phyloP scores from a whole-genome alignment of 164 flowering plant species.

The Nelumbo lutea region DNA sequence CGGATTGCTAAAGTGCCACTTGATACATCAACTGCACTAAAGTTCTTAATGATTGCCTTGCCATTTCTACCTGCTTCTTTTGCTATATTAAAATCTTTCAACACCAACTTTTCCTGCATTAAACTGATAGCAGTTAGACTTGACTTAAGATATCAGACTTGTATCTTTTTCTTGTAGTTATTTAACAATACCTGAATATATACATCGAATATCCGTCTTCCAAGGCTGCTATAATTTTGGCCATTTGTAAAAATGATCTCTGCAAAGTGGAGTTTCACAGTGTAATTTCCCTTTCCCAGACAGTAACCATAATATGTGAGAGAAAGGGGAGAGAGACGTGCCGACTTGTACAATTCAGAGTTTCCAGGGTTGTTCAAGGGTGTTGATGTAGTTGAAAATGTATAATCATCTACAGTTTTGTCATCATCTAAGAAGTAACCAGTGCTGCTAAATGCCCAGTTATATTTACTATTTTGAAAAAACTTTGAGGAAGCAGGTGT shows the following conservation, averaged over 20 bases:
- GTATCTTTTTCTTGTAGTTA: background rate
- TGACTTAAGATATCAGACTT: too few species aligned
- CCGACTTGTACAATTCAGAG: slow-evolving; percentile 3
- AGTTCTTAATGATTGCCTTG: slow-evolving; percentile 24
- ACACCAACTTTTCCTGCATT: slow-evolving; percentile 34
- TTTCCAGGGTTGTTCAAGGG: background rate
- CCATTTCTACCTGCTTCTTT: slow-evolving; percentile 35
- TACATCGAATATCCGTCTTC: background rate
- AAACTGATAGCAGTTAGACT: slow-evolving; percentile 2
- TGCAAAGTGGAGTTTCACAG: slow-evolving; percentile 1
- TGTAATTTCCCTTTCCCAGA: slow-evolving; percentile 10
- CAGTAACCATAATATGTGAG: background rate
- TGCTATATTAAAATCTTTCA: slow-evolving; percentile 49
- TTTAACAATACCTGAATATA: slow-evolving; percentile 11
- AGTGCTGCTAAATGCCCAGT: background rate
- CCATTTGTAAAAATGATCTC: slow-evolving; percentile 1
- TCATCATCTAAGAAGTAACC: background rate
- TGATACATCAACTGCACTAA: slow-evolving; percentile 28
- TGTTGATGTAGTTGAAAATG: background rate
- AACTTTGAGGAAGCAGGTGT: background rate
- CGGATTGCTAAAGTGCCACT: slow-evolving; percentile 39
- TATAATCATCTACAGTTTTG: background rate
- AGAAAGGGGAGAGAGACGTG: slow-evolving; percentile 12
- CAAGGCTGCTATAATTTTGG: slow-evolving; percentile 3
- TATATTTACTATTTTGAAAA: slow-evolving; percentile 2